phyloP scores from a whole-genome alignment of 805 yeast genomes.

The Naumovozyma dairenensis region DNA sequence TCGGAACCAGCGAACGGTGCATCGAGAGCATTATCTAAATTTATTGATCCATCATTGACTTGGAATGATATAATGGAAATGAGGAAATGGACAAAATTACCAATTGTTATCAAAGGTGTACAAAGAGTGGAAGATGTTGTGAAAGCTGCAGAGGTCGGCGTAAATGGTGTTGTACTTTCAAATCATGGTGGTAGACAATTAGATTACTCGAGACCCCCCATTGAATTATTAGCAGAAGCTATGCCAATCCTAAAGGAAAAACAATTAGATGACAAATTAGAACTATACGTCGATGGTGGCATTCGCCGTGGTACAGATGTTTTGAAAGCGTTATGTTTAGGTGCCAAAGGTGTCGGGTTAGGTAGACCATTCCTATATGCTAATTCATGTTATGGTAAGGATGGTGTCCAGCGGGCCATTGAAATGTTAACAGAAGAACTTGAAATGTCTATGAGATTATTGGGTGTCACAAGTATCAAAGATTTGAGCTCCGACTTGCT shows the following conservation, averaged over 20 bases:
- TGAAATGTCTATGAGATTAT: slow-evolving; percentile 65
- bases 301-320: slow-evolving; percentile 60
- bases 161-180: slow-evolving; percentile 70
- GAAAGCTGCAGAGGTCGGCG: slow-evolving; percentile 60
- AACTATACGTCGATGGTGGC: slow-evolving; percentile 60
- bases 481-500: slow-evolving; percentile 53
- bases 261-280: slow-evolving; percentile 41
- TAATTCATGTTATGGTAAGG: slow-evolving; percentile 52
- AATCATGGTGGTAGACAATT: slow-evolving; percentile 89
- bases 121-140: slow-evolving; percentile 74
- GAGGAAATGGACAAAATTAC: slow-evolving; percentile 46
- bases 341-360: slow-evolving; percentile 62
- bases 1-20: slow-evolving; percentile 68
- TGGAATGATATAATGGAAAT: slow-evolving; percentile 61
- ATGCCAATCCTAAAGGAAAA: slow-evolving; percentile 41
- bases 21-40: slow-evolving; percentile 75
- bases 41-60: slow-evolving; percentile 59
- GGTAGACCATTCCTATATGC: slow-evolving; percentile 63
- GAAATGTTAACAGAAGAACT: slow-evolving; percentile 61
- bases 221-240: slow-evolving; percentile 64
- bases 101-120: slow-evolving; percentile 73
- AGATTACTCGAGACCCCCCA: slow-evolving; percentile 71
- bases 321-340: slow-evolving; percentile 55
- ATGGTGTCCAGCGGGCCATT: slow-evolving; percentile 51
- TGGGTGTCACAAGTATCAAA: slow-evolving; percentile 57